Conservation (phyloP, 441 rosid genomes). For the Populus hybrid region DNA sequence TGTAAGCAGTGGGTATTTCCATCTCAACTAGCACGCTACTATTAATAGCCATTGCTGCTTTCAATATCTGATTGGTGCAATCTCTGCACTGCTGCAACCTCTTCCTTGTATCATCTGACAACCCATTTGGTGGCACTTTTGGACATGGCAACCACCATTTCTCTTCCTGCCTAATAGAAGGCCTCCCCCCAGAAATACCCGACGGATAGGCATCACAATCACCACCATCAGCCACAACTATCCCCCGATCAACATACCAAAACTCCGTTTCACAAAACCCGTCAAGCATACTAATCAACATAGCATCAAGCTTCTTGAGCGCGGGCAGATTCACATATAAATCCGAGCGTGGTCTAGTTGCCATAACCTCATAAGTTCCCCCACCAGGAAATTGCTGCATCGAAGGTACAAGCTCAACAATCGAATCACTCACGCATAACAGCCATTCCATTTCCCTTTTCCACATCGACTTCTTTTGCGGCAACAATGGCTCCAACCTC, state of each 20-base stretch:
- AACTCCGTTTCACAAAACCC: conserved; percentile 69
- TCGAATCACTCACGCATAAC: conserved; percentile 78
- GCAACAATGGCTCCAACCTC: conserved; percentile 89
- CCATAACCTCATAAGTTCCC: conserved; percentile 93
- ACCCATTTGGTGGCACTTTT: conserved; percentile 67
- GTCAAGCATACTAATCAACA: conserved; percentile 79
- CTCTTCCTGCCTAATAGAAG: conserved; percentile 88
- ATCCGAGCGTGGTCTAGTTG: conserved; percentile 80
- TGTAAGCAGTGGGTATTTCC: conserved; percentile 84
- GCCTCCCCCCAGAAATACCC: conserved; percentile 50
- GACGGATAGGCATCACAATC: conserved; percentile 46
- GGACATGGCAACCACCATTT: conserved; percentile 99
- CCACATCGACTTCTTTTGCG: conserved; percentile 95
- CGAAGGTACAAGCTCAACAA: conserved; percentile 95
- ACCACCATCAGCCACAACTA: conserved; percentile 55
- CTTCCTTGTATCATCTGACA: conserved; percentile 78
- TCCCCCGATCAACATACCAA: conserved; percentile 92
- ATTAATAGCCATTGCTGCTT: conserved; percentile 98
- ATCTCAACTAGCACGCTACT: conserved; percentile 81
- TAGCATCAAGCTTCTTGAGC: conserved; percentile 89
- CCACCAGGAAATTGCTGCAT: conserved; percentile 92
- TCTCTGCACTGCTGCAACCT: conserved; percentile 82
- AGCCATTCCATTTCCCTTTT: conserved; percentile 91
- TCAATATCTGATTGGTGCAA: conserved; percentile 85
- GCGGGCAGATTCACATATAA: conserved; percentile 86